Evolutionary conservation across 306 rosid genomes (phyloP).

Genomic region (Corylus americana): DNA sequence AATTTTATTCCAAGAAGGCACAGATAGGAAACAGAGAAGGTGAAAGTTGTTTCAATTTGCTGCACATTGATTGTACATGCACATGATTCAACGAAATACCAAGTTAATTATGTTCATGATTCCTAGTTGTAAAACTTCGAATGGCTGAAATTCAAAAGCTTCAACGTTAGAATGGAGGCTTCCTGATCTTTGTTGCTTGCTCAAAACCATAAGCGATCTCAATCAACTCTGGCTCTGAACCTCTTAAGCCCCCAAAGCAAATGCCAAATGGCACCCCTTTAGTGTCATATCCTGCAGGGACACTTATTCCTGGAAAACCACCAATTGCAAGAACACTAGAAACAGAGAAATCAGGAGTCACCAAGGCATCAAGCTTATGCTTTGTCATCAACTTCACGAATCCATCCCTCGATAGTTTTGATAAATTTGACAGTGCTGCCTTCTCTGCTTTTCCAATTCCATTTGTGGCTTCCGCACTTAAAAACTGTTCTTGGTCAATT

Average conservation of each 20-base stretch:
- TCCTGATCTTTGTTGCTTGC: constrained; percentile 49
- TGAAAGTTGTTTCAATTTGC: no score
- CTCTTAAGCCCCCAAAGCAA: constrained; percentile 64
- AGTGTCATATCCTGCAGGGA: constrained; percentile 64
- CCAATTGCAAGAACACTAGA: constrained; percentile 55
- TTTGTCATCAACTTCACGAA: constrained; percentile 37
- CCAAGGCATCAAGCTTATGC: constrained; percentile 54
- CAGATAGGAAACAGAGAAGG: no score
- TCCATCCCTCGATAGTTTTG: constrained; percentile 26
- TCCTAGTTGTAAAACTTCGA: no score
- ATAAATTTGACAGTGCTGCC: constrained; percentile 27
- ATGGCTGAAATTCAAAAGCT: no score
- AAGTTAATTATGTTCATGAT: no score
- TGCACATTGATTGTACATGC: no score
- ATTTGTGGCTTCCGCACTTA: constrained; percentile 33
- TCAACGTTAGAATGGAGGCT: no score
- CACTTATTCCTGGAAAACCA: constrained; percentile 67
- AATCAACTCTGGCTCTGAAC: constrained; percentile 61
- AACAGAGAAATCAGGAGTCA: constrained; percentile 29
- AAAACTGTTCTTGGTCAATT: constrained; percentile 28
- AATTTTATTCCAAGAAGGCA: no score
- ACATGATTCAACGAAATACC: no score
- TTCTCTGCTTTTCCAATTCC: constrained; percentile 28
- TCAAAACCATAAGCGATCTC: constrained; percentile 70
- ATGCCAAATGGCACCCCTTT: constrained; percentile 55